These are phyloP conservation scores for Hibiscus trionum DNA, from an alignment of 345 rosid genomes.

Conservation along the genomic window DNA sequence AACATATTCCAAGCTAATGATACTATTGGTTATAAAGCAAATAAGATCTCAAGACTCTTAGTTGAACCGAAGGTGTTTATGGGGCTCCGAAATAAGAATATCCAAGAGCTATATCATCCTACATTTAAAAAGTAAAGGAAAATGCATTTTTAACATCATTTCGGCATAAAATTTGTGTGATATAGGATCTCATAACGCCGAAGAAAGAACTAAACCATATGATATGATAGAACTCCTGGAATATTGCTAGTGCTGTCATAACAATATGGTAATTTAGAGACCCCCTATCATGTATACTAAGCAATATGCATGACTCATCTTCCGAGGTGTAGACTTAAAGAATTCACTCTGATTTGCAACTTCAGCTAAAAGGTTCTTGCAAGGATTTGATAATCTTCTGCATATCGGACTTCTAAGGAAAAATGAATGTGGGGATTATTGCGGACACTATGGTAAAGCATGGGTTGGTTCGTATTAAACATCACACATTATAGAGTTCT, in stretches of 20 bases:
- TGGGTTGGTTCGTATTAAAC: not conserved
- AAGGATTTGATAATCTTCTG: not conserved
- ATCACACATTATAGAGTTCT: not conserved
- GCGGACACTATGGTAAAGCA: not conserved
- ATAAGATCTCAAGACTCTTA: not conserved
- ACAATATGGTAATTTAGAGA: not conserved
- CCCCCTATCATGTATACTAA: not conserved
- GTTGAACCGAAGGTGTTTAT: not conserved
- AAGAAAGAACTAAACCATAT: not conserved
- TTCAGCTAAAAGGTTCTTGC: not conserved
- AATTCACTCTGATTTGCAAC: not conserved
- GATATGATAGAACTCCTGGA: not conserved
- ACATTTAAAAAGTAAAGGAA: not conserved
- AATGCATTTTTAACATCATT: not conserved
- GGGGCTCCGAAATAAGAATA: not conserved
- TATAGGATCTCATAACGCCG: not conserved
- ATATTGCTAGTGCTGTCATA: not conserved
- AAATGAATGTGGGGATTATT: not conserved
- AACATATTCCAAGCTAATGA: slow-evolving; percentile 1
- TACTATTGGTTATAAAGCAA: not conserved
- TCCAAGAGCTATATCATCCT: not conserved
- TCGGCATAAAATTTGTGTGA: not conserved
- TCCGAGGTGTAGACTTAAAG: not conserved
- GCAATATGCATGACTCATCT: not conserved
- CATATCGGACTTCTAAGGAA: not conserved